phyloP scores from a whole-genome alignment of 176 grass and related monocot genomes.

The Oryza longistaminata region DNA sequence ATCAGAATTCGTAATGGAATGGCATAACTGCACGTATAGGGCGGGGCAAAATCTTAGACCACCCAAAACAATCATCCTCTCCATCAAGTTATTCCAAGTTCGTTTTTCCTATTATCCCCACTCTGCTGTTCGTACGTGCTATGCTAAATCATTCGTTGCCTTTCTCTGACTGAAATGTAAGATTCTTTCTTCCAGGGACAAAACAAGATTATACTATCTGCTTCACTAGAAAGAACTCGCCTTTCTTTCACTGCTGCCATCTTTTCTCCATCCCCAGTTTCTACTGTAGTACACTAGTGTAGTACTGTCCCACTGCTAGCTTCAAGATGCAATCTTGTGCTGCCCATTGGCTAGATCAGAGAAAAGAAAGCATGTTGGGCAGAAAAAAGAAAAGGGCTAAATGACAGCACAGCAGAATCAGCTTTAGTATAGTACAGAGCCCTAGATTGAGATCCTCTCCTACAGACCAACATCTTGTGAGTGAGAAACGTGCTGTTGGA shows the following conservation, averaged over 20 bases:
- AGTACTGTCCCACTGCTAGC: not conserved
- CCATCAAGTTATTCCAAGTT: constrained; percentile 38
- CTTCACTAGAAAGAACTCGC: constrained; percentile 16
- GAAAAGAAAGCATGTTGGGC: not conserved
- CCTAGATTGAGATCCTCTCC: not conserved
- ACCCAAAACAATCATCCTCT: not conserved
- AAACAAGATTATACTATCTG: not conserved
- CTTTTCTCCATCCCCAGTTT: not conserved
- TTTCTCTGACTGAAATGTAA: constrained; percentile 14
- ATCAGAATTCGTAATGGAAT: not conserved
- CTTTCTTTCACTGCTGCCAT: constrained; percentile 24
- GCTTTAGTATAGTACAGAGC: not conserved
- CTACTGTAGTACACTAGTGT: not conserved
- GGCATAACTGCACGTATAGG: constrained; percentile 12
- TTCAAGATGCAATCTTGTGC: not conserved
- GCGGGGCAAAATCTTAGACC: not conserved
- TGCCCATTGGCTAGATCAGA: not conserved
- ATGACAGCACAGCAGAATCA: constrained; percentile 19
- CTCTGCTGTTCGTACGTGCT: not conserved
- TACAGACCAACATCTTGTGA: not conserved
- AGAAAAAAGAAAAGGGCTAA: not conserved
- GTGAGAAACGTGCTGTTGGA: not conserved
- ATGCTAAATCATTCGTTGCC: not conserved
- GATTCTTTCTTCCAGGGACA: constrained; percentile 17
- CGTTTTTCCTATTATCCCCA: not conserved